These are phyloP conservation scores for Botrytis galanthina DNA, from an alignment of 2,329 filamentous ascomycete species.

Conservation along the genomic window DNA sequence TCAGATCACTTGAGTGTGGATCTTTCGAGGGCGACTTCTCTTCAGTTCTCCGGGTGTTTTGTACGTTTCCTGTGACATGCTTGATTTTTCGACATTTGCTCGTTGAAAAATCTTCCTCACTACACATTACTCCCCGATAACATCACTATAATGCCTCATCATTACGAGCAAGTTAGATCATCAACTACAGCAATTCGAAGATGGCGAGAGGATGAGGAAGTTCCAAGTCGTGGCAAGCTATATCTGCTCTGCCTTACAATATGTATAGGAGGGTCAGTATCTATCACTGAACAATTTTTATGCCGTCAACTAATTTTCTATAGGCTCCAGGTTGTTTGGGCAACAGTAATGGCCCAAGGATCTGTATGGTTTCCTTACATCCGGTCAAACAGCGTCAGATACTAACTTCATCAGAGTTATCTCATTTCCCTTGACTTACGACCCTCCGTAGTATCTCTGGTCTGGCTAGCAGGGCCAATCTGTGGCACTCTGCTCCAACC, in stretches of 20 bases:
- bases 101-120: neutral
- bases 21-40: neutral
- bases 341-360: conserved; percentile 3
- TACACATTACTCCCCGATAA: neutral
- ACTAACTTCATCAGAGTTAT: neutral
- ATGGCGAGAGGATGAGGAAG: neutral
- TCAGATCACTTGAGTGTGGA: neutral
- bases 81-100: neutral
- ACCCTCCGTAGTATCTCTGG: neutral
- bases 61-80: neutral
- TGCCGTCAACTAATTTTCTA: neutral
- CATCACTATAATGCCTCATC: neutral
- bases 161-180: neutral
- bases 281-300: too few species aligned
- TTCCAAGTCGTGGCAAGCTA: neutral
- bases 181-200: neutral
- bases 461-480: conserved; percentile 54
- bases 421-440: neutral
- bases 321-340: conserved; percentile 1
- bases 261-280: neutral
- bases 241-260: neutral
- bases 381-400: neutral
- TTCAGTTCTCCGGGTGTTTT: neutral
- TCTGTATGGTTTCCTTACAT: neutral
- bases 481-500: conserved; percentile 53